Percentiles rank a stretch among this genome's conserved stretches.
phyloP scores from a whole-genome alignment of 2,329 filamentous ascomycete species.

The Endoconidiophora laricicola region DNA sequence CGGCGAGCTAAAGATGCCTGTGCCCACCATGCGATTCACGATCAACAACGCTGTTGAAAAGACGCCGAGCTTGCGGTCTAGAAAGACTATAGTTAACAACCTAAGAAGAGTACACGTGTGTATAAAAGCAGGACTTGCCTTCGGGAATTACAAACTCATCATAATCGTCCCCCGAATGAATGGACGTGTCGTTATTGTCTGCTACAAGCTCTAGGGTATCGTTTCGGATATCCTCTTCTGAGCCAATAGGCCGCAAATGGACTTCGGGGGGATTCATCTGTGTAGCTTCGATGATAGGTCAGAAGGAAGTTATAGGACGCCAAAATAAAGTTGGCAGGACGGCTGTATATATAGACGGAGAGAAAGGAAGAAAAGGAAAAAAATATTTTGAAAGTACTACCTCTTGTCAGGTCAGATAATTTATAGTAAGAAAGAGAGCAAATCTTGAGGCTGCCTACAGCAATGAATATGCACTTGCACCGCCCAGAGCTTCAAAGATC shows the following conservation, averaged over 20 bases:
- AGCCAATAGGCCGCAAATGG: background rate
- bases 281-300: background rate
- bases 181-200: too few species aligned
- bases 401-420: too few species aligned
- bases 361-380: background rate
- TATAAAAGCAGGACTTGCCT: background rate
- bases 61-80: conserved; percentile 11
- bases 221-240: background rate
- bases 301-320: background rate
- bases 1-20: conserved; percentile 40
- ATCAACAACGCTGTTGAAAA: conserved; percentile 35
- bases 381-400: background rate
- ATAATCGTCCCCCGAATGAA: background rate
- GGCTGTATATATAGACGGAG: background rate
- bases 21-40: conserved; percentile 42
- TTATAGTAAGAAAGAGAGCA: too few species aligned
- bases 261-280: background rate
- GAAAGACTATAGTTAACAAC: background rate
- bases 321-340: background rate
- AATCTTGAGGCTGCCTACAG: too few species aligned
- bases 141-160: conserved; percentile 11
- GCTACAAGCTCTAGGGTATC: background rate
- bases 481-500: too few species aligned
- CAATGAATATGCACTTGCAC: too few species aligned
- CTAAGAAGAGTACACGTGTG: background rate